Conservation (phyloP, 2,329 filamentous ascomycete species). For the Chrysoporthe cubensis region DNA sequence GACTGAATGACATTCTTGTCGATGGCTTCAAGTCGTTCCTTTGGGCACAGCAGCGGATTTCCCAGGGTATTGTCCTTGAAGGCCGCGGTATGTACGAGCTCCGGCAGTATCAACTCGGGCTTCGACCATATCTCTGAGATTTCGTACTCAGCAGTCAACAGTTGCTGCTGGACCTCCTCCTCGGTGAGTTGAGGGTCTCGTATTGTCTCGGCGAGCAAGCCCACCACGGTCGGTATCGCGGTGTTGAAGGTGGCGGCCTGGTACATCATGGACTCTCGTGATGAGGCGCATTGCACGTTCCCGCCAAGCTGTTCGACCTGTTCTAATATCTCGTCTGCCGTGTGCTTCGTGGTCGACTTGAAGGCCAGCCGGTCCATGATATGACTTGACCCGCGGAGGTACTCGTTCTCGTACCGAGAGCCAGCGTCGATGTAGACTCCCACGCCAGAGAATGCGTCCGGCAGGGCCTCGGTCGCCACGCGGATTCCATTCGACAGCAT, state of each 20-base stretch:
- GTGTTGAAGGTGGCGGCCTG: constrained; percentile 97
- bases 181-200: constrained; percentile 83
- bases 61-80: constrained; percentile 96
- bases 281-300: constrained; percentile 96
- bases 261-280: constrained; percentile 96
- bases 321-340: constrained; percentile 85
- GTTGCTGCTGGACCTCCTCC: constrained; percentile 82
- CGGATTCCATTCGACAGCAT: constrained; percentile 90
- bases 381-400: constrained; percentile 87
- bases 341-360: constrained; percentile 77
- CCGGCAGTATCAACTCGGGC: constrained; percentile 92
- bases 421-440: constrained; percentile 96
- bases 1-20: constrained; percentile 72
- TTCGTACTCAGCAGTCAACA: constrained; percentile 92
- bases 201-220: constrained; percentile 89
- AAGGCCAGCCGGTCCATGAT: constrained; percentile 96
- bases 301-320: constrained; percentile 86
- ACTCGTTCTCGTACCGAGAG: constrained; percentile 87
- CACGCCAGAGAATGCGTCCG: constrained; percentile 91
- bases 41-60: constrained; percentile 88
- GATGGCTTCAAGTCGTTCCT: constrained; percentile 78
- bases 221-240: constrained; percentile 80
- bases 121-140: constrained; percentile 98
- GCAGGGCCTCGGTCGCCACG: constrained; percentile 91
- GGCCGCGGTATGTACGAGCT: constrained; percentile 92